Evolutionary conservation across 306 rosid species (phyloP), one percentile per base, ranked within the genome.

Genomic region (Neltuma alba): DNA sequence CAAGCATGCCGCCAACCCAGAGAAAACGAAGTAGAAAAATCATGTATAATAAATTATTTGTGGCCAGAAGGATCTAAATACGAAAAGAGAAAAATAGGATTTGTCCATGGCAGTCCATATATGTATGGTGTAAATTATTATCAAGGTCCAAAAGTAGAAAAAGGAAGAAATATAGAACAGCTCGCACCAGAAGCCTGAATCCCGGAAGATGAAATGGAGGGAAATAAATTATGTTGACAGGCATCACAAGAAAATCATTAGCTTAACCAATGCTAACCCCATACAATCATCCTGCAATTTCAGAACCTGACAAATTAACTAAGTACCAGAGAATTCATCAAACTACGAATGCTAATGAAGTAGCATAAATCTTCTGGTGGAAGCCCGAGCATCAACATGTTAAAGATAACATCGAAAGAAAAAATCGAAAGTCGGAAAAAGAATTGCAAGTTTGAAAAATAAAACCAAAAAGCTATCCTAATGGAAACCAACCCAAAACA

Each of bases 121-220:
- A 41, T 36, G 33, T 38, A 21, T 21, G 50, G 15, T 66, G 52
- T 21, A 74, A 66, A 67, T 77, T 69, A 58, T 13, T 28, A 41
- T 71, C 0, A 64, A 54, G 55, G 28, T 40, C 15, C 20, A 45
- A 18, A 76, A 75, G 47, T 15, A 15, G 40, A 68, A 47, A 47
- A 45, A 58, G 25, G 52, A 52, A 62, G 37, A 52, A 62, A 34
- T 21, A 55, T 58, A n/a, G 36, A 47, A 47, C 44, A 62, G 70
- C 63, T 70, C 76, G 52, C 69, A 42, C 54, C 21, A 63, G 48
- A 80, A 72, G 73, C 34, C 64, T 33, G 76, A 42, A 54, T 44
- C 30, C 54, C 45, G 61, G 45, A 33, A 63, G 20, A 64, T 15
- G 50, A 45, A 45, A 70, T 28, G 60, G 50, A 55, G 64, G 55